These are phyloP conservation scores for Microthyrium microscopicum DNA, from an alignment of 2,329 filamentous ascomycete genomes.

Conservation along the genomic window DNA sequence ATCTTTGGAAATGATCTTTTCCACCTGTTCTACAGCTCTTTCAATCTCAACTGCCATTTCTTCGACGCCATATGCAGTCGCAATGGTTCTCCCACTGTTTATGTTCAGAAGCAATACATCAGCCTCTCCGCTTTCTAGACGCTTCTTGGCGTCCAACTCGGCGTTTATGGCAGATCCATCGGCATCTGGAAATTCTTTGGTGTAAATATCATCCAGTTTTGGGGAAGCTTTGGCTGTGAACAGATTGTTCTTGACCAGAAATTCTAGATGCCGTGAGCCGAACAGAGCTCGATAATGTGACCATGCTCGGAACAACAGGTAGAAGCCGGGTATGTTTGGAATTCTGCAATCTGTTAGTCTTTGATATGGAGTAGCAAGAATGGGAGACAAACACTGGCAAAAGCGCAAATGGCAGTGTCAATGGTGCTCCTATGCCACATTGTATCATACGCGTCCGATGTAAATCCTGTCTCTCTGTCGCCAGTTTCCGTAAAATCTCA, in stretches of 20 bases:
- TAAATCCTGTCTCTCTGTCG: slow-evolving; percentile 62
- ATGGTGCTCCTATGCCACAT: slow-evolving; percentile 68
- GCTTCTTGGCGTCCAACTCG: not conserved
- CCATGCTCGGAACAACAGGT: slow-evolving; percentile 71
- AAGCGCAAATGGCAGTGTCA: slow-evolving; percentile 66
- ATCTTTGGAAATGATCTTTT: slow-evolving; percentile 20
- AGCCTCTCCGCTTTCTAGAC: slow-evolving; percentile 21
- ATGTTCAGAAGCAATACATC: slow-evolving; percentile 32
- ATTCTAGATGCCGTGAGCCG: slow-evolving; percentile 72
- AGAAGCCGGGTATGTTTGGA: slow-evolving; percentile 94
- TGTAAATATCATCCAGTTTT: slow-evolving; percentile 60
- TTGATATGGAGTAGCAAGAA: too few relatives aligned
- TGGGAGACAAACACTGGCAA: too few relatives aligned
- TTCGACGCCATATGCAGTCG: slow-evolving; percentile 29
- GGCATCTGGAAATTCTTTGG: slow-evolving; percentile 22
- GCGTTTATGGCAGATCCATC: slow-evolving; percentile 1
- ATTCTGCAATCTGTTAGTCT: too few relatives aligned
- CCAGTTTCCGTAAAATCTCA: slow-evolving; percentile 50
- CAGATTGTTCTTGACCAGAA: slow-evolving; percentile 55
- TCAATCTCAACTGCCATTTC: slow-evolving; percentile 39
- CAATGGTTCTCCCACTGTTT: slow-evolving; percentile 35
- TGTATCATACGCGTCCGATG: slow-evolving; percentile 65
- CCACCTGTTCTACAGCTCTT: slow-evolving; percentile 34
- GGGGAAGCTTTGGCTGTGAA: slow-evolving; percentile 49
- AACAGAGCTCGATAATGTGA: slow-evolving; percentile 44